Base-by-base conservation (phyloP, 2,329 filamentous ascomycete species). In the Botrytis fabae region DNA sequence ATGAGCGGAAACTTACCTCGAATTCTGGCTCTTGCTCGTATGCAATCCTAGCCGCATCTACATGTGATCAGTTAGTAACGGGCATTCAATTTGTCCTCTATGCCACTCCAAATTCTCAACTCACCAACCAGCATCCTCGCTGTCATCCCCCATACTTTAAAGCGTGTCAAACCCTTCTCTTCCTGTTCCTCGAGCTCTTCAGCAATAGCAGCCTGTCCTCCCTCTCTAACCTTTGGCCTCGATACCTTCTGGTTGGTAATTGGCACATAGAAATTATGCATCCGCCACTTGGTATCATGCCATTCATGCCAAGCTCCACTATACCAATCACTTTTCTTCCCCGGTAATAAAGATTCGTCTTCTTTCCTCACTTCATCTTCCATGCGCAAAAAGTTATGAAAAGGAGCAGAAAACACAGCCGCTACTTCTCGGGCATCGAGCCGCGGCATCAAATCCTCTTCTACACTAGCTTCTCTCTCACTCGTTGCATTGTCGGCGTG, bases 61-160 rank as follows among this genome's bases (percentile, higher is more conserved):
- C 8, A 32, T 57, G n/a, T 51, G 44, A 28, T 57, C 46, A 57
- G 57, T 69, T 10, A 63, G 51, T 44, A 16, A n/a, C 18, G n/a
- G 35, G 6, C 35, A n/a, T 66, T 66, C 46, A 28, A 59, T 18
- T 38, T 25, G 25, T 57, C 46, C 40, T 32, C 38, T 44, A 7
- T 42, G 4, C 18, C 18, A 28, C 18, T 10, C n/a, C 16, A 44
- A 63, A 28, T 42, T 70, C 25, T 51, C 20, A 22, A 70, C 71
- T 70, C 35, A 73, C 71, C 71, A 8, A 98, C 93, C 71, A 98
- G 82, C 71, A 98, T 95, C 70, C 94, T 86, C 4, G 94, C 95
- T 70, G 95, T 98, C 93, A 98, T 95, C 25, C 95, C 95, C 88
- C 95, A 98, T 7, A 98, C 94, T 77, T 92, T 90, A 83, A 96